Conservation (phyloP, 495 filamentous ascomycete species). For the Penicillium desertorum region DNA sequence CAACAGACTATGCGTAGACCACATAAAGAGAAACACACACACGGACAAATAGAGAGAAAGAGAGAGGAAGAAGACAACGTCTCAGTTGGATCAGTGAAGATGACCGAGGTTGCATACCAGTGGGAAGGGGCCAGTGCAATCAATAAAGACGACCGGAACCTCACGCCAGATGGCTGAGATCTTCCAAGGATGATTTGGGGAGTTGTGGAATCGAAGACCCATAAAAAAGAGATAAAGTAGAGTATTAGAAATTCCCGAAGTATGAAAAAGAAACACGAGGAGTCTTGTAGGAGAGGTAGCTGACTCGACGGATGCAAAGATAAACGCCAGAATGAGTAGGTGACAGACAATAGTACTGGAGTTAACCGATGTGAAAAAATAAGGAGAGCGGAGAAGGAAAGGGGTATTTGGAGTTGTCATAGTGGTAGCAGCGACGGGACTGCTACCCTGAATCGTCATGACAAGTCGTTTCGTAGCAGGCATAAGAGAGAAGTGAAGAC, state of each 20-base stretch:
- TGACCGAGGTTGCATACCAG: constrained; percentile 24
- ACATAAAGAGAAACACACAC: constrained; percentile 11
- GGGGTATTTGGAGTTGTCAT: constrained; percentile 14
- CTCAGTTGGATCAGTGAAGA: constrained; percentile 43
- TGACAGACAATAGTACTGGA: background rate
- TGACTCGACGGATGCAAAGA: constrained; percentile 9
- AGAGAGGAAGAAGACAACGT: constrained; percentile 10
- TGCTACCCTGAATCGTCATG: constrained; percentile 10
- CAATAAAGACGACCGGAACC: constrained; percentile 39
- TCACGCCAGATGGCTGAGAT: constrained; percentile 2
- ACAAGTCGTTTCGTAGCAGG: constrained; percentile 11
- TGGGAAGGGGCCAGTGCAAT: constrained; percentile 29
- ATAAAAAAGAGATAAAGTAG: background rate
- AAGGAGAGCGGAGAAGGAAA: background rate
- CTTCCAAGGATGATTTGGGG: constrained; percentile 9
- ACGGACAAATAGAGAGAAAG: constrained; percentile 6
- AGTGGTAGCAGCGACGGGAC: constrained; percentile 3
- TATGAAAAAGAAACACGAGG: constrained; percentile 7
- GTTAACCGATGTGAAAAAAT: background rate
- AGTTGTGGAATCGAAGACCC: constrained; percentile 4
- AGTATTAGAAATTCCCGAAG: constrained; percentile 6
- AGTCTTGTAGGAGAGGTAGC: constrained; percentile 4
- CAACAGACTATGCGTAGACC: constrained; percentile 12
- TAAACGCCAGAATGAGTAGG: constrained; percentile 6
- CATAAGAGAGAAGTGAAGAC: constrained; percentile 6